Base-by-base conservation (phyloP, 805 yeast genomes). In the Candida qinlingensis region DNA sequence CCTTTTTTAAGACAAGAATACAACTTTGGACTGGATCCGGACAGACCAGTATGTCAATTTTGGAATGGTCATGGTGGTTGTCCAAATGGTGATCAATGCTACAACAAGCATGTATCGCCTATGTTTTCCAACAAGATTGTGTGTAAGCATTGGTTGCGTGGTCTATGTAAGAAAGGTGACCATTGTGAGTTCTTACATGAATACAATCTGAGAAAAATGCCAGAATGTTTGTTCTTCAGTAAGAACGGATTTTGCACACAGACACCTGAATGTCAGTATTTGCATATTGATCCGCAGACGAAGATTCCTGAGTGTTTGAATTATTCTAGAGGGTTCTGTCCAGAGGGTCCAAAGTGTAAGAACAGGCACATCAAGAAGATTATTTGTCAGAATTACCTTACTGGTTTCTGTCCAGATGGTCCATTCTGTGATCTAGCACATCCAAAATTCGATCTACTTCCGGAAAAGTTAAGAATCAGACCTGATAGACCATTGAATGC, bases 101-200 rank as follows among this genome's bases (percentile, higher is more conserved):
- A 91, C 25, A 83, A 87, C 68, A 87, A 90, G 61, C 98, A 92
- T 68, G 84, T 84, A 34, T 77, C 80, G 45, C 81, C 79, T 45
- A 76, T 76, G 42, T 81, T 79, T 60, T 73, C 76, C 46, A 84
- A 84, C 64, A 84, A 85, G 64, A 88, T 94, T 46, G 99, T 94
- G 5, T 94, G 99, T 66, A 92, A 94, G 74, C 97, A 94, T 72
- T 94, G 99, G 99, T 78, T 94, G 35, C 79, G 97, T 55, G 99
- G 99, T 0, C 76, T 94, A 35, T 94, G 99, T 69, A 94, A 94
- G 69, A 92, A 92, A 72, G 96, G 95, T 44, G 96, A 90, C 57
- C 88, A 87, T 56, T 94, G 99, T 67, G 99, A 94, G 71, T 94
- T 88, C 60, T 69, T 94, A 41, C 99, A 94, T 67, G 99, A 94